These are phyloP conservation scores for Alternaria arbusti DNA, from an alignment of 2,329 filamentous ascomycete species.

Conservation along the genomic window DNA sequence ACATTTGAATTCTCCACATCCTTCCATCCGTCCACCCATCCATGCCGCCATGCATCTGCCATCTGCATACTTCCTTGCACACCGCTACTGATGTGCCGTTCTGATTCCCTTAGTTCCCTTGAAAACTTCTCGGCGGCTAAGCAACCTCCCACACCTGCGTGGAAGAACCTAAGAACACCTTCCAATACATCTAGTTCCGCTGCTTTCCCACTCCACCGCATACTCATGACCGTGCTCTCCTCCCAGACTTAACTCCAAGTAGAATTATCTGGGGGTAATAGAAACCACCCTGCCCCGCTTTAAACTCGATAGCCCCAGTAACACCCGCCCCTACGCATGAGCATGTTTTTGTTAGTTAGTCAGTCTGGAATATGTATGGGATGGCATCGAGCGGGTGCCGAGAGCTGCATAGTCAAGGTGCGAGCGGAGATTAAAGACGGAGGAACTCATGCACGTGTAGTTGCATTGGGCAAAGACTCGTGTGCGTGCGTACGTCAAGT, in stretches of 20 bases:
- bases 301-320: background rate
- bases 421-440: background rate
- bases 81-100: background rate
- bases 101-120: background rate
- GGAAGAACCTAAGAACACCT: background rate
- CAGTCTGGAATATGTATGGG: background rate
- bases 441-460: background rate
- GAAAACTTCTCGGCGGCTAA: background rate
- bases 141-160: background rate
- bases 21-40: background rate
- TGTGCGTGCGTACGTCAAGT: background rate
- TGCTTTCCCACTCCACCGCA: background rate
- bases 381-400: background rate
- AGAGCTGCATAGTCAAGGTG: background rate
- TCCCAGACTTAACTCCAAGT: background rate
- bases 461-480: background rate
- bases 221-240: too few relatives aligned
- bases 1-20: background rate
- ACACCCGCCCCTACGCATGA: background rate
- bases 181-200: background rate
- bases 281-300: background rate
- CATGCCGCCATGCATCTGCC: background rate
- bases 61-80: background rate
- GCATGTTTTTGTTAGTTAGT: background rate
- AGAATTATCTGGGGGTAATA: conserved; percentile 5